These are phyloP conservation scores for Oropetium thomaeum DNA, from an alignment of 176 grass and related monocot species.

Conservation along the genomic window DNA sequence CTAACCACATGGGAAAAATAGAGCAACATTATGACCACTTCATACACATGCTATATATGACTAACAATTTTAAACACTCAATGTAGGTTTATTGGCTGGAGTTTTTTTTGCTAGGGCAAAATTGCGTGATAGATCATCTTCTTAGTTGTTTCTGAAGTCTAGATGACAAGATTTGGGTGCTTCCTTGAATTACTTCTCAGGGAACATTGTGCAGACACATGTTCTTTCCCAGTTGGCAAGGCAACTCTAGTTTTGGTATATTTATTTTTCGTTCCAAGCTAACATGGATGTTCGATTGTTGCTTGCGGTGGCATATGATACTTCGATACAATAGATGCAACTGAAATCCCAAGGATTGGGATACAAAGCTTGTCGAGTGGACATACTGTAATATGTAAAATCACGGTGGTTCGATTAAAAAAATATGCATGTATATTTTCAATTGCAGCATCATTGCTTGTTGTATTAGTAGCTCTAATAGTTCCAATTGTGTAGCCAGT, in stretches of 20 bases:
- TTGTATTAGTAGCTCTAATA: not conserved
- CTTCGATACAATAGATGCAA: constrained; percentile 22
- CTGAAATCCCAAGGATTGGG: constrained; percentile 4
- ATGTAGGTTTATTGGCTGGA: constrained; percentile 75
- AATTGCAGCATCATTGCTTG: not conserved
- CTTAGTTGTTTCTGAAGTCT: constrained; percentile 22
- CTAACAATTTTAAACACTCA: not conserved
- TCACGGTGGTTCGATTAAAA: not conserved
- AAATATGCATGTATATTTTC: not conserved
- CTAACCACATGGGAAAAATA: no score
- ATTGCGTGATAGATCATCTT: constrained; percentile 44
- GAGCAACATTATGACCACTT: not conserved
- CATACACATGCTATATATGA: not conserved
- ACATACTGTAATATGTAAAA: constrained; percentile 5
- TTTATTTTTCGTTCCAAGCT: not conserved
- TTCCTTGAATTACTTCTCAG: not conserved
- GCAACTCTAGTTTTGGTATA: not conserved
- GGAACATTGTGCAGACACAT: constrained; percentile 30
- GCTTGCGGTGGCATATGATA: constrained; percentile 39
- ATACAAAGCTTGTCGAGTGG: not conserved
- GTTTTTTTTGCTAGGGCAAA: constrained; percentile 86
- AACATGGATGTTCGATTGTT: constrained; percentile 9
- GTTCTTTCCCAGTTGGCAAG: constrained; percentile 31
- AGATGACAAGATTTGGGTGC: not conserved
- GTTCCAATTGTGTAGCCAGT: not conserved